phyloP scores from a whole-genome alignment of 2,329 filamentous ascomycete genomes.

The Clonostachys chloroleuca region DNA sequence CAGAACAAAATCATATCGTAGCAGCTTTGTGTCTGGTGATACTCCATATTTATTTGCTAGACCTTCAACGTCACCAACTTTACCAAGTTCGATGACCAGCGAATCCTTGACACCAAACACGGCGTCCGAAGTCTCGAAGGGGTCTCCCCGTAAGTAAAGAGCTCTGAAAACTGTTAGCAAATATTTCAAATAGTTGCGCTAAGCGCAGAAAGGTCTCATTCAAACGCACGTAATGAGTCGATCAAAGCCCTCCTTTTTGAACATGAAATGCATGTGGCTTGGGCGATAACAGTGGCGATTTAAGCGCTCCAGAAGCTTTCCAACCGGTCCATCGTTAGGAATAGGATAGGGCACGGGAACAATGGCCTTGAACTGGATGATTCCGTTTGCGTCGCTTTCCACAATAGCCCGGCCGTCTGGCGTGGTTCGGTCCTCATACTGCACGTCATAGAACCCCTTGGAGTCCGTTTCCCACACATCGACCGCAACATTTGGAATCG shows the following conservation, averaged over 20 bases:
- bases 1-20: conserved; percentile 77
- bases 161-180: conserved; percentile 42
- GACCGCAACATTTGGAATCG: conserved; percentile 59
- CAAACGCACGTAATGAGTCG: conserved; percentile 69
- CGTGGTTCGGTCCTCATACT: conserved; percentile 52
- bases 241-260: conserved; percentile 74
- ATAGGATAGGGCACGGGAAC: conserved; percentile 82
- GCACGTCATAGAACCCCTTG: conserved; percentile 71
- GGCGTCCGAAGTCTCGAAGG: conserved; percentile 78
- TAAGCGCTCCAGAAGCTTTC: conserved; percentile 59
- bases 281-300: conserved; percentile 70
- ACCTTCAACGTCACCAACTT: conserved; percentile 37
- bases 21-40: conserved; percentile 55
- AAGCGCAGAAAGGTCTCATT: neutral
- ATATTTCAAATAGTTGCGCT: neutral
- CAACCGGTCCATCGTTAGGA: conserved; percentile 78
- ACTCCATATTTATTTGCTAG: conserved; percentile 59
- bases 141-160: conserved; percentile 72
- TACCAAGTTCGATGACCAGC: conserved; percentile 59
- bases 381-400: conserved; percentile 14
- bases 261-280: conserved; percentile 84
- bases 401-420: conserved; percentile 21
- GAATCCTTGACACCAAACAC: conserved; percentile 86
- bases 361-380: conserved; percentile 76
- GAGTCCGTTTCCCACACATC: conserved; percentile 80